Percentiles rank a stretch among this genome's conserved stretches.
Evolutionary conservation across 331 rosid species (phyloP).

Genomic region (Quercus lobata): DNA sequence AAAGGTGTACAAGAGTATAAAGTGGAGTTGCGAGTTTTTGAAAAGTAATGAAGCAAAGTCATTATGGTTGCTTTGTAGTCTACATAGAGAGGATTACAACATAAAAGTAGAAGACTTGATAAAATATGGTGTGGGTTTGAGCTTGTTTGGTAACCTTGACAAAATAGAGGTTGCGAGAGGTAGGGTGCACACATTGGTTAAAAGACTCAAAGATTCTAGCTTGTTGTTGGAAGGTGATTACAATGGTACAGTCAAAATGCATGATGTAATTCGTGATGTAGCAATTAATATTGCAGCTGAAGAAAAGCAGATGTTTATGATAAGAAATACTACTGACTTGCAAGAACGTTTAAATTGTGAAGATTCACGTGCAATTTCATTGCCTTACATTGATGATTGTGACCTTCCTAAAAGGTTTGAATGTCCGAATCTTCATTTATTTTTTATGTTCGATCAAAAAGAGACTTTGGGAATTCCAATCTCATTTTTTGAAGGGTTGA

Average conservation of each 20-base stretch:
- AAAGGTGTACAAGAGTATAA: not conserved
- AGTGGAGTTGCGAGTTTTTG: constrained; percentile 17
- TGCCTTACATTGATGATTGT: not conserved
- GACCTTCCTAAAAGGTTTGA: constrained; percentile 15
- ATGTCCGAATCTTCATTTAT: constrained; percentile 24
- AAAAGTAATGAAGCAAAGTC: constrained; percentile 6
- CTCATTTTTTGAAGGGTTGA: constrained; percentile 17
- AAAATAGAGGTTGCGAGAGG: not conserved
- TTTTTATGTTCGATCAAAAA: constrained; percentile 13
- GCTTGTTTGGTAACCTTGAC: not conserved
- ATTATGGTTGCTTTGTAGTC: constrained; percentile 15
- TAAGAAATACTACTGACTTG: constrained; percentile 19
- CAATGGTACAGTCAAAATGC: constrained; percentile 28
- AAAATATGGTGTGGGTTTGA: constrained; percentile 10
- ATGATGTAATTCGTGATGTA: constrained; percentile 34
- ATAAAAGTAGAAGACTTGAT: constrained; percentile 5
- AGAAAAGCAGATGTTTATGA: constrained; percentile 13
- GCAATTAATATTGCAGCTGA: constrained; percentile 31
- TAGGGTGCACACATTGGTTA: not conserved
- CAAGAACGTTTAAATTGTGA: constrained; percentile 16
- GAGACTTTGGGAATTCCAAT: constrained; percentile 6
- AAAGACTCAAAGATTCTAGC: constrained; percentile 10
- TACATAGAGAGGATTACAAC: not conserved
- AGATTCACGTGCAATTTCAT: constrained; percentile 20
- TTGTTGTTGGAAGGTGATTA: constrained; percentile 21